Evolutionary conservation across 768 basidiomycete genomes (phyloP).

Genomic region (Hygrocybe coccinea): DNA sequence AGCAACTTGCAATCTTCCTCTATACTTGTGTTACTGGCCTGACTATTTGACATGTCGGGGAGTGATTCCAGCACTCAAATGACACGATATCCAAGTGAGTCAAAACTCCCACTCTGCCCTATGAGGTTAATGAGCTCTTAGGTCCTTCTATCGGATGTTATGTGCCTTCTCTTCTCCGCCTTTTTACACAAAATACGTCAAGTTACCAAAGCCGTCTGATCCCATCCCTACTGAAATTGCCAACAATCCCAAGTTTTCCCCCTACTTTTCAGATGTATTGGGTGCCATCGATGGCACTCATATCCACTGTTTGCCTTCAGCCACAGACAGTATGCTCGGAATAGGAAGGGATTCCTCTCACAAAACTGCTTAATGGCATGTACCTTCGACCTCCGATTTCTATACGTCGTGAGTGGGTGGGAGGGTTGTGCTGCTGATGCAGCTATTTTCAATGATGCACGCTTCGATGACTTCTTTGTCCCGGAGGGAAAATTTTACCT

Average conservation of each 20-base stretch:
- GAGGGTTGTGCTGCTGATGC: constrained; percentile 38
- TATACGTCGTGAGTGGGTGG: constrained; percentile 37
- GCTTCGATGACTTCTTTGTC: constrained; percentile 25
- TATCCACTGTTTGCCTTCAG: constrained; percentile 18
- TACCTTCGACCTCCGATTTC: constrained; percentile 20
- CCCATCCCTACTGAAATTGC: constrained; percentile 18
- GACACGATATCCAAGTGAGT: constrained; percentile 19
- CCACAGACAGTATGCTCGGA: constrained; percentile 17
- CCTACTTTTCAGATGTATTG: constrained; percentile 31
- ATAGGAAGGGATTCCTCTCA: constrained; percentile 32
- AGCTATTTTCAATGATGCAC: constrained; percentile 28
- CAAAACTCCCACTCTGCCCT: constrained; percentile 5
- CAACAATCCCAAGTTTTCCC: constrained; percentile 25
- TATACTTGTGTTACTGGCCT: constrained; percentile 24
- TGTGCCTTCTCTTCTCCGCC: constrained; percentile 10
- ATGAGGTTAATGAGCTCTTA: neutral
- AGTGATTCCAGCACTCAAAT: constrained; percentile 26
- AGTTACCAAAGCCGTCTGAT: constrained; percentile 16
- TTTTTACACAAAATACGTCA: constrained; percentile 18
- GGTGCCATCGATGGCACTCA: constrained; percentile 34
- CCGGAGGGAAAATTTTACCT: constrained; percentile 31
- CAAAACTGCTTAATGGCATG: constrained; percentile 37
- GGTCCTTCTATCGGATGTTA: constrained; percentile 13
- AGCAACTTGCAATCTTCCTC: constrained; percentile 28
- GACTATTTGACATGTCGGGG: constrained; percentile 22